Evolutionary conservation across 257 asterid species (phyloP).

Genomic region (Solanum sparsipilum): DNA sequence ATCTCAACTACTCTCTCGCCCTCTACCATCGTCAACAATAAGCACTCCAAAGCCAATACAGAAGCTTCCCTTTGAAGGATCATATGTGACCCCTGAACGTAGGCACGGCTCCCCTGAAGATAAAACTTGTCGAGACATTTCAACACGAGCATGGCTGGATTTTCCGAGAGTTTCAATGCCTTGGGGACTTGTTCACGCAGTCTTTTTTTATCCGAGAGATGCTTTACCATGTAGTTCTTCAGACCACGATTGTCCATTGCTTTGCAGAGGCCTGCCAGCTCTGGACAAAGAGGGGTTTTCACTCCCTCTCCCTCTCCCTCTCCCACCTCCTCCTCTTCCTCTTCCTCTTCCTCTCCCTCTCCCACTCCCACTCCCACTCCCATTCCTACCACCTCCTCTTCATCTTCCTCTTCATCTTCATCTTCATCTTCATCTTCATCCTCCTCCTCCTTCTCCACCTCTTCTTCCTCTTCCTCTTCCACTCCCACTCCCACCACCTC

Average conservation of each 20-base stretch:
- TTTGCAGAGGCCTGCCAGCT: conserved; percentile 43
- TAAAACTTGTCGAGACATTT: conserved; percentile 64
- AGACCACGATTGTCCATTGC: conserved; percentile 48
- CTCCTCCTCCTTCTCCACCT: not conserved
- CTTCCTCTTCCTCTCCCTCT: not conserved
- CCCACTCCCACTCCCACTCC: too few species aligned
- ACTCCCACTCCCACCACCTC: not conserved
- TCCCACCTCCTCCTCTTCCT: too few species aligned
- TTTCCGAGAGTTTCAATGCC: conserved; percentile 46
- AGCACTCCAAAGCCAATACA: conserved; percentile 60
- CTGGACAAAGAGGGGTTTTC: conserved; percentile 11
- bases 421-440: too few species aligned
- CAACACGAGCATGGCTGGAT: conserved; percentile 47
- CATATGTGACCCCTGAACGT: not conserved
- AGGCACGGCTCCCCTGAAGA: conserved; percentile 46
- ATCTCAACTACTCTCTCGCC: conserved; percentile 9
- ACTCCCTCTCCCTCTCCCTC: not conserved
- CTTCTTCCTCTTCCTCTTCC: not conserved
- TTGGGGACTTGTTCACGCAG: conserved; percentile 60
- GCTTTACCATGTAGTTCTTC: conserved; percentile 29
- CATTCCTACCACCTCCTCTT: not conserved
- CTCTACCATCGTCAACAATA: conserved; percentile 32
- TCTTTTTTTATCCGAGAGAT: conserved; percentile 18
- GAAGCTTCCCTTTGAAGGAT: conserved; percentile 44
- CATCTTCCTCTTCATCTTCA: not conserved